Evolutionary conservation across 306 rosid species (phyloP).

Genomic region (Citrullus colocynthis): DNA sequence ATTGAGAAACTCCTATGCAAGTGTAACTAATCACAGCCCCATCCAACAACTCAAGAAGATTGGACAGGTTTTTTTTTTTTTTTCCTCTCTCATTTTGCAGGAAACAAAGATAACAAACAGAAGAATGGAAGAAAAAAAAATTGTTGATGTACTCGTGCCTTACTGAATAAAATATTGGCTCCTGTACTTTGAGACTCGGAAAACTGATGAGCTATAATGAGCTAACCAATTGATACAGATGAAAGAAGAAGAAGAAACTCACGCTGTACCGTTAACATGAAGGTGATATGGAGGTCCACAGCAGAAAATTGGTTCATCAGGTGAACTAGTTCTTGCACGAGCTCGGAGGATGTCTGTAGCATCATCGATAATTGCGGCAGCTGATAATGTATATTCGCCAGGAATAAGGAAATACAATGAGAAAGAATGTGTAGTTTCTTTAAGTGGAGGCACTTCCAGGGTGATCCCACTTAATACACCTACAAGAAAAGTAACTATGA

Average conservation of each 20-base stretch:
- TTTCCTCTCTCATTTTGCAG: neutral
- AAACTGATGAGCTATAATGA: neutral
- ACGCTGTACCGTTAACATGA: conserved; percentile 51
- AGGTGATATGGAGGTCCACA: conserved; percentile 88
- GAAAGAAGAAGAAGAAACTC: conserved; percentile 8
- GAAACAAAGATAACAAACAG: neutral
- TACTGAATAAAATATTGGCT: neutral
- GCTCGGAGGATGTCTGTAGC: conserved; percentile 73
- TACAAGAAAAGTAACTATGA: conserved; percentile 10
- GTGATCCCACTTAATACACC: conserved; percentile 71
- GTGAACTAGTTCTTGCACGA: conserved; percentile 58
- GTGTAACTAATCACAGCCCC: neutral
- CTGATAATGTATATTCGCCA: conserved; percentile 75
- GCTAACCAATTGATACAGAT: neutral
- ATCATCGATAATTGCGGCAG: conserved; percentile 72
- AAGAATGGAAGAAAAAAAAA: neutral
- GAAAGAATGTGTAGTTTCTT: conserved; percentile 60
- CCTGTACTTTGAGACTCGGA: neutral
- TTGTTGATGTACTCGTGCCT: neutral
- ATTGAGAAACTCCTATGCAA: neutral
- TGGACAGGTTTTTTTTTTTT: neutral
- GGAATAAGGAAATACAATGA: conserved; percentile 82
- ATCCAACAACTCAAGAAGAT: neutral
- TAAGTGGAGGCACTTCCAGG: conserved; percentile 70
- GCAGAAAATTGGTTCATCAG: conserved; percentile 81